A percentile compares a stretch with the other conserved stretches of the same genome.
Evolutionary conservation across 129 eudicot species (phyloP).

Genomic region (Erigeron canadensis): DNA sequence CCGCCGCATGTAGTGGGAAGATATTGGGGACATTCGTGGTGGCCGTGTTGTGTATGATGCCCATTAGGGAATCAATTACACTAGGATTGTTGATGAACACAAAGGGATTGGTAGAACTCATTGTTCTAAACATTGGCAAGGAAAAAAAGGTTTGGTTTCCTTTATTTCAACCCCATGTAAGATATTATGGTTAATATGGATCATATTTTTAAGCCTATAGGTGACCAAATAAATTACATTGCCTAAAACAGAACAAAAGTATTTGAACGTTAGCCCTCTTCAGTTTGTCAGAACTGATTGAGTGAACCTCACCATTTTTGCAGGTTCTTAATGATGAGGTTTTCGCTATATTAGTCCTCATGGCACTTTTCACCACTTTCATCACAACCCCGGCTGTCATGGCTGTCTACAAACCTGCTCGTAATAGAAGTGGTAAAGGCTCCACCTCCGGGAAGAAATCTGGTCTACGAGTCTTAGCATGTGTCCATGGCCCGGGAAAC

Average conservation of each 20-base stretch:
- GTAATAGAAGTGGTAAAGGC: conserved; percentile 14
- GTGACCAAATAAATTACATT: too few relatives aligned
- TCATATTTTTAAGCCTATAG: too few relatives aligned
- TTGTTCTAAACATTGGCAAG: conserved; percentile 83
- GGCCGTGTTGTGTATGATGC: conserved; percentile 60
- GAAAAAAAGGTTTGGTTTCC: conserved; percentile 72
- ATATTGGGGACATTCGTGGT: conserved; percentile 65
- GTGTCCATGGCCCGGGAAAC: conserved; percentile 77
- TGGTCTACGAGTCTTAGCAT: conserved; percentile 66
- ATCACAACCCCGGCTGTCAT: conserved; percentile 81
- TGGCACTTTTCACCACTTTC: conserved; percentile 93
- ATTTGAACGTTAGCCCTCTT: background rate
- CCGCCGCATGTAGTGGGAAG: conserved; percentile 80
- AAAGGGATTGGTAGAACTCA: conserved; percentile 89
- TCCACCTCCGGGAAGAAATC: conserved; percentile 36
- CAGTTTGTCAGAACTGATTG: background rate
- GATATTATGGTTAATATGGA: too few relatives aligned
- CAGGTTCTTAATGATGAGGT: conserved; percentile 85
- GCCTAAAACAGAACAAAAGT: background rate
- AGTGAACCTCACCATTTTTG: background rate
- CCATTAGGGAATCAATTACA: conserved; percentile 62
- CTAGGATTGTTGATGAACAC: conserved; percentile 89
- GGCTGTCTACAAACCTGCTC: conserved; percentile 63
- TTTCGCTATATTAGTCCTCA: conserved; percentile 80
- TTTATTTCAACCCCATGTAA: background rate